Evolutionary conservation across 1,284 basidiomycete genomes (phyloP).

Genomic region (Schizopora paradoxa): DNA sequence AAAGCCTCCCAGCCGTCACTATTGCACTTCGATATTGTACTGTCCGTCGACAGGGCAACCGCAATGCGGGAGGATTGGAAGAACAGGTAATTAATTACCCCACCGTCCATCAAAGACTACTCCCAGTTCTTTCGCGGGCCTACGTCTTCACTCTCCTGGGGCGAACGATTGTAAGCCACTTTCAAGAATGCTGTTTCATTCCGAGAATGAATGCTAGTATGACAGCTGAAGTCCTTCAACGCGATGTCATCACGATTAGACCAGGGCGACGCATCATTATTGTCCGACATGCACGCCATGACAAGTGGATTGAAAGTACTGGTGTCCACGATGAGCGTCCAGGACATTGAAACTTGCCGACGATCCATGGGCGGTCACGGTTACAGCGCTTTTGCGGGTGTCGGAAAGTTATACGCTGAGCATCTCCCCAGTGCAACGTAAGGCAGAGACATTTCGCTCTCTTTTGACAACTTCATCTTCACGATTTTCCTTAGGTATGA

Average conservation of each 20-base stretch:
- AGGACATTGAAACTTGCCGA: constrained; percentile 63
- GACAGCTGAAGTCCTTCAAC: constrained; percentile 45
- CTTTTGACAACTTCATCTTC: not conserved
- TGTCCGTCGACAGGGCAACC: constrained; percentile 64
- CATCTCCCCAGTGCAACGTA: constrained; percentile 63
- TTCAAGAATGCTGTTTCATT: not conserved
- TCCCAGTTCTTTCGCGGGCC: constrained; percentile 63
- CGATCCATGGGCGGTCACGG: constrained; percentile 77
- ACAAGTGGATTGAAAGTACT: constrained; percentile 69
- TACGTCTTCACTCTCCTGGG: constrained; percentile 72
- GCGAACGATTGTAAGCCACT: constrained; percentile 46
- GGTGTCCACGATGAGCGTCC: constrained; percentile 46
- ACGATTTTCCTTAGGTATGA: constrained; percentile 45
- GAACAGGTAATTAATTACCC: constrained; percentile 66
- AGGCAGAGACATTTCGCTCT: constrained; percentile 23
- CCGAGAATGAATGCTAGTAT: not conserved
- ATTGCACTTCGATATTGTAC: constrained; percentile 72
- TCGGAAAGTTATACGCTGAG: constrained; percentile 61
- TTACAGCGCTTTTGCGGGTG: constrained; percentile 62
- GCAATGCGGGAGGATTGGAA: constrained; percentile 49
- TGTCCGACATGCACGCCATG: constrained; percentile 69
- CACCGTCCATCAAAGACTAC: constrained; percentile 62
- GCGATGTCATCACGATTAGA: constrained; percentile 46
- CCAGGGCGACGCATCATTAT: constrained; percentile 49
- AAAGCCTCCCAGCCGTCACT: constrained; percentile 46